Evolutionary conservation across 2,329 filamentous ascomycete species (phyloP).

Genomic region (Nothomitra cinnamomea): DNA sequence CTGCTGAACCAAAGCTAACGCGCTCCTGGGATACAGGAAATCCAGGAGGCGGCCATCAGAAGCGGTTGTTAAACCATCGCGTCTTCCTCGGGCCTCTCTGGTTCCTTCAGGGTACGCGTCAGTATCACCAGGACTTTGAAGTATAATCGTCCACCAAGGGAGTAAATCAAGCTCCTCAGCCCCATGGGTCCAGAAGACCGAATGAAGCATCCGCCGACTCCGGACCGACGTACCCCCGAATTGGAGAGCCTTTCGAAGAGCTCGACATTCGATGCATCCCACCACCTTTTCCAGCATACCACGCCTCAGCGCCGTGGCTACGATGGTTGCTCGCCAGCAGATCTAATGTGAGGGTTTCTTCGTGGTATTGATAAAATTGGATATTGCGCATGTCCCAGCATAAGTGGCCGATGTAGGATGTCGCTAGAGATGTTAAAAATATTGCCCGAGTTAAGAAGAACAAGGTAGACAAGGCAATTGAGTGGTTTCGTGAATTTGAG

Average conservation of each 20-base stretch:
- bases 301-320: not conserved
- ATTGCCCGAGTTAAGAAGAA: no score
- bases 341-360: not conserved
- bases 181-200: conserved; percentile 38
- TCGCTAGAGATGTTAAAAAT: no score
- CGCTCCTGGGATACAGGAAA: conserved; percentile 30
- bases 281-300: conserved; percentile 42
- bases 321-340: conserved; percentile 13
- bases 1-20: conserved; percentile 18
- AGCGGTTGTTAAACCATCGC: not conserved
- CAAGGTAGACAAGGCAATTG: not conserved
- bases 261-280: conserved; percentile 40
- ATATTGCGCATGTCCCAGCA: not conserved
- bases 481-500: not conserved
- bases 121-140: not conserved
- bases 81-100: conserved; percentile 1
- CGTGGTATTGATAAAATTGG: not conserved
- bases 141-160: not conserved
- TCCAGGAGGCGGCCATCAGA: conserved; percentile 21
- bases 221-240: conserved; percentile 21
- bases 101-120: not conserved
- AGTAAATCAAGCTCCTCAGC: conserved; percentile 26
- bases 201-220: conserved; percentile 33
- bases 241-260: conserved; percentile 31
- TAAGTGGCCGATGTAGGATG: no score